Percentiles rank a stretch among this genome's conserved stretches.
These are phyloP conservation scores for Venturia asperata DNA, from an alignment of 2,329 filamentous ascomycete species.

Conservation along the genomic window DNA sequence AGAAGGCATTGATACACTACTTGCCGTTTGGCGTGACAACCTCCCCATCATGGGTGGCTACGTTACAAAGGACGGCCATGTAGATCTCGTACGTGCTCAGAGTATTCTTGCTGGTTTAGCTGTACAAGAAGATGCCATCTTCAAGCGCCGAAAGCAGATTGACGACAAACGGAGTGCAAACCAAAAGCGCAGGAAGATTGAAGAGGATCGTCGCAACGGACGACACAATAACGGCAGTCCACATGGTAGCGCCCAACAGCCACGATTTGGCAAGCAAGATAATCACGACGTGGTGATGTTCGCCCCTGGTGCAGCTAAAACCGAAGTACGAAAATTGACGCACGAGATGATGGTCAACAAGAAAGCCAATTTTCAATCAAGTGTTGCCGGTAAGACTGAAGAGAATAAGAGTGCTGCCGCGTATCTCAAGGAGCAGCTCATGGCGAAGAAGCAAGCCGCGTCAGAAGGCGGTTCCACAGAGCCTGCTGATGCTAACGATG, in stretches of 20 bases:
- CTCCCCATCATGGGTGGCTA: constrained; percentile 89
- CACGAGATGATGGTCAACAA: constrained; percentile 85
- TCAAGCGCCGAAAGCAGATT: constrained; percentile 75
- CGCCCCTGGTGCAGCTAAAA: constrained; percentile 32
- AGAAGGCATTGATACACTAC: constrained; percentile 92
- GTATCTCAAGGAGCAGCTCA: constrained; percentile 72
- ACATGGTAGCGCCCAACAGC: not conserved
- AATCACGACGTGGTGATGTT: constrained; percentile 31
- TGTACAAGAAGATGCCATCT: constrained; percentile 90
- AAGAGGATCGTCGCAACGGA: constrained; percentile 50
- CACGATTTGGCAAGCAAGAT: constrained; percentile 11
- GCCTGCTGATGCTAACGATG: constrained; percentile 24
- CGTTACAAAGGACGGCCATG: constrained; percentile 87
- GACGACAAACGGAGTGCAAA: constrained; percentile 78
- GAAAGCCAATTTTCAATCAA: constrained; percentile 44
- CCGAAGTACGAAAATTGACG: constrained; percentile 51
- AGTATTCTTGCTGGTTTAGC: constrained; percentile 81
- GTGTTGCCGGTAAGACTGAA: constrained; percentile 53
- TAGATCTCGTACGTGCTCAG: constrained; percentile 80
- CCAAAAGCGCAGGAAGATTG: constrained; percentile 68
- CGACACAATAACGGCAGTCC: constrained; percentile 28
- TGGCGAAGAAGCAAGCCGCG: constrained; percentile 35
- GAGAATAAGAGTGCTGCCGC: constrained; percentile 95
- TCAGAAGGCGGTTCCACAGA: constrained; percentile 21
- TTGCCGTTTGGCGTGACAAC: constrained; percentile 94